phyloP scores from a whole-genome alignment of 495 filamentous ascomycete species.

The Trichoderma parareesei region DNA sequence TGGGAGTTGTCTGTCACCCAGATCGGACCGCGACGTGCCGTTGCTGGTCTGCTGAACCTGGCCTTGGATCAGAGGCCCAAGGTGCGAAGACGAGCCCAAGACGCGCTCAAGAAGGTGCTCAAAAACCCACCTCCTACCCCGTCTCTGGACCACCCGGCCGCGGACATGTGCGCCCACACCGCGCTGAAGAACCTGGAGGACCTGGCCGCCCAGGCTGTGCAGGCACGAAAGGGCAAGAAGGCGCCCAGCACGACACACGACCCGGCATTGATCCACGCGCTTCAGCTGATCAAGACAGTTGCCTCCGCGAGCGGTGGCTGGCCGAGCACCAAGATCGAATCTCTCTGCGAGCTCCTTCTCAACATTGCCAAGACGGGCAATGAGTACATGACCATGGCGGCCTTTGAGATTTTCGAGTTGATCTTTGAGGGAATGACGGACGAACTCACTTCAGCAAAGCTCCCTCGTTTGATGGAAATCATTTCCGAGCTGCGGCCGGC shows the following conservation, averaged over 20 bases:
- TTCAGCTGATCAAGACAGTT: constrained; percentile 85
- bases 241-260: constrained; percentile 53
- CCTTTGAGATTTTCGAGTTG: constrained; percentile 94
- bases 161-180: constrained; percentile 91
- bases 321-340: constrained; percentile 94
- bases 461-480: constrained; percentile 75
- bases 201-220: constrained; percentile 50
- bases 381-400: constrained; percentile 89
- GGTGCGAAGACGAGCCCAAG: constrained; percentile 88
- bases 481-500: constrained; percentile 86
- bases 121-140: constrained; percentile 80
- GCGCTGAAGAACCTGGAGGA: constrained; percentile 69
- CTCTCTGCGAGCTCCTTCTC: constrained; percentile 80
- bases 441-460: constrained; percentile 75
- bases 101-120: constrained; percentile 76
- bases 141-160: constrained; percentile 82
- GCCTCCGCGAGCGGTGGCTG: constrained; percentile 82
- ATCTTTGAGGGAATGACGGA: constrained; percentile 87
- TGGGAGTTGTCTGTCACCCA: constrained; percentile 81
- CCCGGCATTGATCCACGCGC: constrained; percentile 76
- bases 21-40: constrained; percentile 79
- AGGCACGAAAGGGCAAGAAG: constrained; percentile 61
- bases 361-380: constrained; percentile 80
- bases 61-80: constrained; percentile 87
- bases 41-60: constrained; percentile 76